Evolutionary conservation across 2,329 filamentous ascomycete species (phyloP), one percentile per base, ranked within the genome.

Genomic region (Stagonosporopsis vannaccii): DNA sequence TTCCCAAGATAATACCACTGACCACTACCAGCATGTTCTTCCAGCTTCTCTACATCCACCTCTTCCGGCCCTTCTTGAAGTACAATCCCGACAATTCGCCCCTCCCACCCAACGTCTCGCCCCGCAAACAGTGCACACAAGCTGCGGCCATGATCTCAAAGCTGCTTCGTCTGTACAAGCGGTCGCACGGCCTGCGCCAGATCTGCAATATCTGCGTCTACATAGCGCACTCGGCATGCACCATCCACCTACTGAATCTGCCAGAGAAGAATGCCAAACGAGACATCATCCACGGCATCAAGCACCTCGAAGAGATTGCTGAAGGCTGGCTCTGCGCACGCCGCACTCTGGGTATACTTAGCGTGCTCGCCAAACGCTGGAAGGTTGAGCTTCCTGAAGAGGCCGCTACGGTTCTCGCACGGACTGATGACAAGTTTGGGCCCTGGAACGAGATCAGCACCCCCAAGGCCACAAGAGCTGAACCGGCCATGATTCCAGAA

Each of bases 141-240:
- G 93, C 95, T 49, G 94, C 95, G 0, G 87, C 89, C 2, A 88
- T 89, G 61, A 95, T 98, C 51, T 97, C 93, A 0, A 98, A 97
- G 71, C 81, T 97, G n/a, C 89, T 97, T 79, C 88, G 95, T 0
- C 80, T 97, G 1, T 99, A 98, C 78, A 97, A 96, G 75, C 91
- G 94, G 65, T 89, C 89, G 1, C 96, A 97, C 75, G 92, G 94
- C 9, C 79, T 98, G 12, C 87, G 92, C 4, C 94, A 98, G 73
- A 97, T 99, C 30, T 96, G 91, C 78, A 98, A 98, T 70, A 92
- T 98, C 67, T 93, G 90, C 3, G 92, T 98, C 0, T 99, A 99
- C 75, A 97, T 98, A 77, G 84, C 90, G 0, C 94, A 98, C 74
- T 95, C 92, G 4, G 93, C 95, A 26, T 97, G 92, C 72, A 97